Evolutionary conservation across 176 grass and related monocot species (phyloP).

Genomic region (Leersia perrieri): DNA sequence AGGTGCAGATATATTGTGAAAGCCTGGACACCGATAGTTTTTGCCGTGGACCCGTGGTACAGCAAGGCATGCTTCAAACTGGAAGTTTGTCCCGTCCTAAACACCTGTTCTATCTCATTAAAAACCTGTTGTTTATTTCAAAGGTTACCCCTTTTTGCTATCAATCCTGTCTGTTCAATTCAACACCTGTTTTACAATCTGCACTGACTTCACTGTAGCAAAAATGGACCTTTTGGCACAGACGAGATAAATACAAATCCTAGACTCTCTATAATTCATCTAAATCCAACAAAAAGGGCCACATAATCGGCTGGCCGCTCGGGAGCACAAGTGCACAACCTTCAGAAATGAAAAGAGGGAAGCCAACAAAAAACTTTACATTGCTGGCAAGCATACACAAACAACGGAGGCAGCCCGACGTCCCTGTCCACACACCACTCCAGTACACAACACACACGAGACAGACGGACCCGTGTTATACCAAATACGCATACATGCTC

Average conservation of each 20-base stretch:
- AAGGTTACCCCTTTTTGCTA: not conserved
- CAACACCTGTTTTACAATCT: not conserved
- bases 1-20: not conserved
- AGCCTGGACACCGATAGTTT: not conserved
- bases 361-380: not conserved
- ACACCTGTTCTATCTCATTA: not conserved
- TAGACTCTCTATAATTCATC: too few relatives aligned
- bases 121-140: not conserved
- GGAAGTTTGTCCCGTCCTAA: not conserved
- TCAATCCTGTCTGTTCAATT: not conserved
- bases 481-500: too few relatives aligned
- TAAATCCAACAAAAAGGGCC: not conserved
- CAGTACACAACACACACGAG: not conserved
- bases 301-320: not conserved
- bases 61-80: not conserved
- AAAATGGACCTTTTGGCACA: not conserved
- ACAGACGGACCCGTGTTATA: too few relatives aligned
- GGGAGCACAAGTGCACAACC: not conserved
- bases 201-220: not conserved
- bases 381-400: not conserved
- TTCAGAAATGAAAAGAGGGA: not conserved
- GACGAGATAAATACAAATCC: not conserved
- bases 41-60: not conserved
- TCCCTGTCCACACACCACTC: not conserved
- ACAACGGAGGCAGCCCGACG: not conserved